A percentile compares a stretch with the other conserved stretches of the same genome.
These are phyloP conservation scores for Aureobasidium vineae DNA, from an alignment of 2,329 filamentous ascomycete species.

Conservation along the genomic window DNA sequence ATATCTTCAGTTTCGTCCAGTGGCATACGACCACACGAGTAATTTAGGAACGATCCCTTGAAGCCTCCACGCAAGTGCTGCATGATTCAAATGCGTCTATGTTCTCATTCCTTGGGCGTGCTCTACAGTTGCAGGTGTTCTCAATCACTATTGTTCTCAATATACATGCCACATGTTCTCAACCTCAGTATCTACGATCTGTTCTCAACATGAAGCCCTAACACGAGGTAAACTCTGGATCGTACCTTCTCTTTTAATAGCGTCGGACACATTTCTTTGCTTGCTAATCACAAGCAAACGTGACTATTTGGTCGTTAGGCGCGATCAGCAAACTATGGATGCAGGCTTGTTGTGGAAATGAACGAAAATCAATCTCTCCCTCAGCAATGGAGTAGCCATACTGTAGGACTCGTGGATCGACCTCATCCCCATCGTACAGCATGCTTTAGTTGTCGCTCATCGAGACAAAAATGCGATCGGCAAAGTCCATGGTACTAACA, in stretches of 20 bases:
- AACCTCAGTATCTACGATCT: background rate
- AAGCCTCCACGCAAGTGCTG: background rate
- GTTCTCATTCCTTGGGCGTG: background rate
- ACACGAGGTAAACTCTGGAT: background rate
- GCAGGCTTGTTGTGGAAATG: background rate
- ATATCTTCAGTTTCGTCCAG: background rate
- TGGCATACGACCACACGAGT: background rate
- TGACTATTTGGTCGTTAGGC: background rate
- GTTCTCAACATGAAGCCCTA: background rate
- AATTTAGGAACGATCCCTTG: background rate
- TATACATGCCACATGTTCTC: background rate
- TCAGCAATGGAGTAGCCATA: background rate
- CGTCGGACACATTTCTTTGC: background rate
- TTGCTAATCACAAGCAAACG: background rate
- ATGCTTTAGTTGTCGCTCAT: slow-evolving; percentile 1
- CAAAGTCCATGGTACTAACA: slow-evolving; percentile 1
- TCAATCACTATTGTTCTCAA: background rate
- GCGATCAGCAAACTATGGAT: background rate
- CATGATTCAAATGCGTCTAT: background rate
- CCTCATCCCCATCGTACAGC: background rate
- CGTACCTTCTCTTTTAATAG: background rate
- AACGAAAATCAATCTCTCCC: background rate
- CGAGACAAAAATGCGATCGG: slow-evolving; percentile 8
- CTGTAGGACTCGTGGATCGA: background rate
- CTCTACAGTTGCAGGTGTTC: background rate